A percentile compares a stretch with the other conserved stretches of the same genome.
phyloP scores from a whole-genome alignment of 352 stramenopile species.

The Phytophthora citricola region DNA sequence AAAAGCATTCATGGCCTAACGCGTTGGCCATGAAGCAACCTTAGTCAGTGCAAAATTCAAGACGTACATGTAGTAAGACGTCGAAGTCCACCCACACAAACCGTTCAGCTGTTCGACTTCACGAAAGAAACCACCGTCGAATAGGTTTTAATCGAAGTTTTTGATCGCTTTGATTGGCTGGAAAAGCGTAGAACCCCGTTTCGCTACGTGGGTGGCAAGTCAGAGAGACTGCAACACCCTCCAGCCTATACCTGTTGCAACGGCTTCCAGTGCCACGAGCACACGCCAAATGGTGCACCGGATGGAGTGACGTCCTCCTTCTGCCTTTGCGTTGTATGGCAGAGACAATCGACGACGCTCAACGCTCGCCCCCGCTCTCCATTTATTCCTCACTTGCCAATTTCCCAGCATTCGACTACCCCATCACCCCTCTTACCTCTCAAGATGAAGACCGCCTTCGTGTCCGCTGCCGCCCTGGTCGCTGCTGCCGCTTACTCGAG shows the following conservation, averaged over 20 bases:
- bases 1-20: background rate
- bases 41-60: background rate
- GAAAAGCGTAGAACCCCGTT: conserved; percentile 1
- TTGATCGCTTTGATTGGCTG: background rate
- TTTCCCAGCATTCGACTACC: conserved; percentile 25
- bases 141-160: too few species aligned
- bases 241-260: conserved; percentile 13
- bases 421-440: background rate
- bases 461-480: conserved; percentile 31
- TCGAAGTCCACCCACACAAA: background rate
- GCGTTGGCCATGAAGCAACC: background rate
- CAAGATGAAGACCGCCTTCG: conserved; percentile 41
- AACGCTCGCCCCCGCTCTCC: background rate
- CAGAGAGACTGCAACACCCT: background rate
- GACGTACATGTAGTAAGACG: background rate
- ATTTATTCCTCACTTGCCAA: conserved; percentile 25
- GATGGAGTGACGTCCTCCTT: conserved; percentile 16
- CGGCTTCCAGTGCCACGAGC: conserved; percentile 13
- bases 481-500: conserved; percentile 32
- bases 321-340: conserved; percentile 4
- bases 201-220: background rate
- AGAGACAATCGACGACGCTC: conserved; percentile 9
- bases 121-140: conserved; percentile 20
- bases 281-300: conserved; percentile 21
- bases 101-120: conserved; percentile 19